Conservation (phyloP, 768 basidiomycete genomes). For the Phanerochaete carnosa region DNA sequence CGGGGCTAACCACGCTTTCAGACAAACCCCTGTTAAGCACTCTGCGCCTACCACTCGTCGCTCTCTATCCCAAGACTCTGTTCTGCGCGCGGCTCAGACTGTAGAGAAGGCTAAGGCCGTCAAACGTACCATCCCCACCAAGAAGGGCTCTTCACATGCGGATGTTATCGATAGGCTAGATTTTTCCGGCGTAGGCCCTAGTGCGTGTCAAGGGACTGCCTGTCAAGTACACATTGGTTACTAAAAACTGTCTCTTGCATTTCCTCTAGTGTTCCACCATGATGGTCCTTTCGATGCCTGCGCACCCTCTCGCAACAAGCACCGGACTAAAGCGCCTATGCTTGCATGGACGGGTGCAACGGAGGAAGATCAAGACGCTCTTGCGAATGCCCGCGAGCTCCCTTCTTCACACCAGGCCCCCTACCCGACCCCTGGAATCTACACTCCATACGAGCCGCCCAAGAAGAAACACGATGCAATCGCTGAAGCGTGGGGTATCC, state of each 20-base stretch:
- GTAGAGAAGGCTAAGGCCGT: conserved; percentile 43
- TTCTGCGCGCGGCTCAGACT: conserved; percentile 33
- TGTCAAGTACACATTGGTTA: conserved; percentile 6
- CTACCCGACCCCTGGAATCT: conserved; percentile 43
- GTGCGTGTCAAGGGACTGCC: conserved; percentile 45
- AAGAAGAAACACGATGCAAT: conserved; percentile 89
- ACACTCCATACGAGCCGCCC: conserved; percentile 51
- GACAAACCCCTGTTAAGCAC: conserved; percentile 18
- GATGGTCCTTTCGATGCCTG: conserved; percentile 92
- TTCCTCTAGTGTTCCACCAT: conserved; percentile 76
- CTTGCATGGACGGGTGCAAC: conserved; percentile 58
- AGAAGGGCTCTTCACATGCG: conserved; percentile 79
- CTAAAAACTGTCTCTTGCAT: conserved; percentile 17
- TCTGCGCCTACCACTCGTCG: conserved; percentile 33
- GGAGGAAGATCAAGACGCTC: conserved; percentile 41
- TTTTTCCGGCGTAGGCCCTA: conserved; percentile 79
- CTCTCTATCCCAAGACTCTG: conserved; percentile 50
- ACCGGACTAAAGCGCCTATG: conserved; percentile 79
- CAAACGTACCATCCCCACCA: conserved; percentile 47
- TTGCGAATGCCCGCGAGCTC: conserved; percentile 21
- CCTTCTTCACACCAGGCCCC: conserved; percentile 32
- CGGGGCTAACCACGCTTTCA: neutral
- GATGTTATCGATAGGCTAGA: conserved; percentile 90
- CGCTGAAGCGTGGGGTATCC: conserved; percentile 91
- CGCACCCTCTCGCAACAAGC: conserved; percentile 84